These are phyloP conservation scores for Halophytophthora polymorphica DNA, from an alignment of 352 stramenopile species.

Conservation along the genomic window DNA sequence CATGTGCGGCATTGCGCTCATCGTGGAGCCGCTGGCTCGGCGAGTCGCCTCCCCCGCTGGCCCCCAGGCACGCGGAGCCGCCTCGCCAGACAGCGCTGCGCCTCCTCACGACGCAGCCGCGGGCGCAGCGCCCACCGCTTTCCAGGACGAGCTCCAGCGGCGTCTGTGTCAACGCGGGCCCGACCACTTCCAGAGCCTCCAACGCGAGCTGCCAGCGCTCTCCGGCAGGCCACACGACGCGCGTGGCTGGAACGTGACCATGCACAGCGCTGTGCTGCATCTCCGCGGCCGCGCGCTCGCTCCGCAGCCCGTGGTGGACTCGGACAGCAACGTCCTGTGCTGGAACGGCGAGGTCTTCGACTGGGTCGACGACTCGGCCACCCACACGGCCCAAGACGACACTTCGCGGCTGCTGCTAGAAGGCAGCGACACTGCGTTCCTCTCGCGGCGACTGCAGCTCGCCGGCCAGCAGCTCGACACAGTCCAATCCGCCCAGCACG, in stretches of 20 bases:
- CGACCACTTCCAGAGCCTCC: slow-evolving; percentile 16
- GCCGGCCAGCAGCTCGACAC: slow-evolving; percentile 14
- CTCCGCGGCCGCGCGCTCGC: slow-evolving; percentile 71
- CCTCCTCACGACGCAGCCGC: neutral
- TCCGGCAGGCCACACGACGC: neutral
- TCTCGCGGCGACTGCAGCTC: slow-evolving; percentile 39
- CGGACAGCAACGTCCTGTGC: slow-evolving; percentile 60
- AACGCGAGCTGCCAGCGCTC: slow-evolving; percentile 10
- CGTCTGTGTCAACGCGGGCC: slow-evolving; percentile 33
- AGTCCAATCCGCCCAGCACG: slow-evolving; percentile 5
- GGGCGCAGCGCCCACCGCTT: slow-evolving; percentile 6
- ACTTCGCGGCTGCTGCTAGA: slow-evolving; percentile 12
- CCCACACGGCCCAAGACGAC: slow-evolving; percentile 8
- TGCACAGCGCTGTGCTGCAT: slow-evolving; percentile 89
- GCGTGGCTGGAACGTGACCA: slow-evolving; percentile 29
- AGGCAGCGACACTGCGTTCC: slow-evolving; percentile 42
- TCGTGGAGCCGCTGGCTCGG: slow-evolving; percentile 8
- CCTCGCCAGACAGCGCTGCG: neutral
- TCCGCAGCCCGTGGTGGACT: slow-evolving; percentile 81
- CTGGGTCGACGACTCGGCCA: slow-evolving; percentile 11
- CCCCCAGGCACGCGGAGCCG: neutral
- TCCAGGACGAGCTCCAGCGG: slow-evolving; percentile 19
- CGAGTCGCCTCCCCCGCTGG: neutral
- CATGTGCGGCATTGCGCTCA: slow-evolving; percentile 33
- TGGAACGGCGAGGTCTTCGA: slow-evolving; percentile 95